These are phyloP conservation scores for Begonia masoniana DNA, from an alignment of 306 rosid genomes.

Conservation along the genomic window DNA sequence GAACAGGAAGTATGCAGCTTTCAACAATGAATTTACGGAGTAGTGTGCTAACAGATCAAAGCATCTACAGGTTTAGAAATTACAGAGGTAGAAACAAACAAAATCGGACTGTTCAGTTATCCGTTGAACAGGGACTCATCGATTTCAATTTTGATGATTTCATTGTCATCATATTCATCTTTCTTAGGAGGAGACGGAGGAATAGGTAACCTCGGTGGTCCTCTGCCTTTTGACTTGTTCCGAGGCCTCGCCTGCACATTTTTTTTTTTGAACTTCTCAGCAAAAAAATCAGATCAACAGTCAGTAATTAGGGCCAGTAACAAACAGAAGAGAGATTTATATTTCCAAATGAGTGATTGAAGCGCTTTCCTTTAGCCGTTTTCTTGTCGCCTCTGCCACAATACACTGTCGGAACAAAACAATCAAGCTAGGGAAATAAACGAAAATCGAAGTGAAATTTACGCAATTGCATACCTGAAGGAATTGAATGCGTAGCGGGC, in stretches of 20 bases:
- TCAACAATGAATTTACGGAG: too few relatives aligned
- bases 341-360: constrained; percentile 71
- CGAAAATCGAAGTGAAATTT: not conserved
- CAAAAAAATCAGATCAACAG: too few relatives aligned
- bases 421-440: constrained; percentile 5
- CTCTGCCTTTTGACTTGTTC: constrained; percentile 75
- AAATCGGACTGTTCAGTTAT: constrained; percentile 7
- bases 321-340: constrained; percentile 12
- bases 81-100: not conserved
- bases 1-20: too few relatives aligned
- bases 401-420: constrained; percentile 25
- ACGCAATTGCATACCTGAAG: constrained; percentile 29
- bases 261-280: too few relatives aligned
- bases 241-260: constrained; percentile 65
- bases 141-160: constrained; percentile 49
- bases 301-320: not conserved
- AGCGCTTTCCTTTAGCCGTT: constrained; percentile 70
- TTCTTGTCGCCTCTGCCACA: constrained; percentile 83
- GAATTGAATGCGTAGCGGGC: constrained; percentile 26
- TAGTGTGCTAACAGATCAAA: too few relatives aligned
- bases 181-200: constrained; percentile 44
- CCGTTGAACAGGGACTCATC: constrained; percentile 40
- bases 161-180: constrained; percentile 52
- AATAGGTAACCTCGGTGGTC: constrained; percentile 46
- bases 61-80: constrained; percentile 1